Conservation (phyloP, 495 filamentous ascomycete genomes). For the Pyrenula aspistea region DNA sequence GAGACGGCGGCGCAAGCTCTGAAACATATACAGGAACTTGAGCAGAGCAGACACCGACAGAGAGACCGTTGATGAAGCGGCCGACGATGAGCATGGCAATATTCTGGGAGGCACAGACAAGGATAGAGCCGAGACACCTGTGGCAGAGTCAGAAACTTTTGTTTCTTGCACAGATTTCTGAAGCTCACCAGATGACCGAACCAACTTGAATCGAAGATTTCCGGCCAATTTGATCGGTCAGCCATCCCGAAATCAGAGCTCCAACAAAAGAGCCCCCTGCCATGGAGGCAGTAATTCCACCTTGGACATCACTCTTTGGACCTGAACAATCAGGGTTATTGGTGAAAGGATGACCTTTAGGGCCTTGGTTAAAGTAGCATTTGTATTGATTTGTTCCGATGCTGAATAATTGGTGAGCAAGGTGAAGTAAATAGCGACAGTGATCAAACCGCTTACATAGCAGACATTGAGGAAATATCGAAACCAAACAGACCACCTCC, state of each 20-base stretch:
- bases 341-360: slow-evolving; percentile 14
- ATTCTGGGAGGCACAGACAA: slow-evolving; percentile 15
- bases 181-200: slow-evolving; percentile 23
- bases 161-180: slow-evolving; percentile 19
- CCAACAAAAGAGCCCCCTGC: slow-evolving; percentile 53
- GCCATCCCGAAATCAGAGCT: slow-evolving; percentile 15
- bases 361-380: slow-evolving; percentile 50
- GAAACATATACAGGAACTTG: slow-evolving; percentile 19
- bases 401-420: too few relatives aligned
- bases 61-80: slow-evolving; percentile 16
- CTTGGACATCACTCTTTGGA: slow-evolving; percentile 32
- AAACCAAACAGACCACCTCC: slow-evolving; percentile 77
- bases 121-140: too few relatives aligned
- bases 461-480: slow-evolving; percentile 71
- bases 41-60: slow-evolving; percentile 18
- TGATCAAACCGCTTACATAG: slow-evolving; percentile 45
- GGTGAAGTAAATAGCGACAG: too few relatives aligned
- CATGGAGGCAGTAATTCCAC: slow-evolving; percentile 60
- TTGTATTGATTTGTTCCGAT: slow-evolving; percentile 44
- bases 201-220: slow-evolving; percentile 20
- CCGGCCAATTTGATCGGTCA: slow-evolving; percentile 19
- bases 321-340: slow-evolving; percentile 30
- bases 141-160: too few relatives aligned
- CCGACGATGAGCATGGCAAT: slow-evolving; percentile 16
- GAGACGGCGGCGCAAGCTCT: slow-evolving; percentile 15